Evolutionary conservation across 1,139 yeast genomes (phyloP), one percentile per base, ranked within the genome.

Genomic region (Debaryomyces psychrophilus): DNA sequence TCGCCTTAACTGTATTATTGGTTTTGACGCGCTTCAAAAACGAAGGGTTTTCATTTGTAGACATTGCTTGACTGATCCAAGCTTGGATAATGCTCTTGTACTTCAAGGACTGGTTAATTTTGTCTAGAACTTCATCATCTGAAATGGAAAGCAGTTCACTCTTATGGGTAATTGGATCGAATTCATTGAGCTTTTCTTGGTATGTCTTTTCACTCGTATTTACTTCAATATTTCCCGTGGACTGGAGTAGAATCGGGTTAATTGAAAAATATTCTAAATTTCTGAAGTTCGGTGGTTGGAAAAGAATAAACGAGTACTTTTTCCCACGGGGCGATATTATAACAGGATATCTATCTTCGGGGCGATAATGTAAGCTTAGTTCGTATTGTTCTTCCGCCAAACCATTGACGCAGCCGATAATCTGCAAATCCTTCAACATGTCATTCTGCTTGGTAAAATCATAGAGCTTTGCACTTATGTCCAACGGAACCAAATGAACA

Each of bases 241-340:
- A 76, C 51, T 86, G 90, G 43, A 86, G 75, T 28, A 81, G 73
- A 34, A 86, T 87, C 0, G 97, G 96, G 20, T 76, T 71, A 4
- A 87, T 66, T 0, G 97, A 85, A 55, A 83, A 87, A 62, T 87
- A 90, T 57, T 92, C 97, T 75, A 93, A 77, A 50, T 81, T 78
- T 37, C 74, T 73, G 22, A 87, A 82, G 43, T 81, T 78, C 0
- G 98, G 98, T 1, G 95, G 88, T 28, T 81, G 80, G 62, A 83
- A 92, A 14, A 79, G 56, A 2, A 92, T 71, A 1, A 89, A 59
- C 25, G 73, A 73, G 39, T 67, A 59, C 17, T 35, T 31, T 27
- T 43, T 34, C 12, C 18, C 12, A 18, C 37, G 9, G 22, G 39
- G 9, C 6, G 37, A 14, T 22, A 20, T 31, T n/a, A 46, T 40